phyloP scores from a whole-genome alignment of 495 filamentous ascomycete genomes.

The Chaetomium fimeti region DNA sequence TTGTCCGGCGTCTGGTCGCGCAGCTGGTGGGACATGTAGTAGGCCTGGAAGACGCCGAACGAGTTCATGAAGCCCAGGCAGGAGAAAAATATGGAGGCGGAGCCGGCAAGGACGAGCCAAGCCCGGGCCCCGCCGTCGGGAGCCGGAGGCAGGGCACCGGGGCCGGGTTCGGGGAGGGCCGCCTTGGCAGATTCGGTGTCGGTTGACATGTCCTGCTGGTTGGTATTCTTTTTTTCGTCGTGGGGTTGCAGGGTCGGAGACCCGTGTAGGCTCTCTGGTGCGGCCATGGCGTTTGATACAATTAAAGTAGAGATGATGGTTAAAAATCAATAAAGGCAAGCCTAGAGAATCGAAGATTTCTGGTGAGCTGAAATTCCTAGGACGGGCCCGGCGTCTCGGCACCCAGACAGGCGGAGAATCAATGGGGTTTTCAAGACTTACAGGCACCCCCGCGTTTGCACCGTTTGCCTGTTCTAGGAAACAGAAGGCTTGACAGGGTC shows the following conservation, averaged over 20 bases:
- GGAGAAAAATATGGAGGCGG: slow-evolving; percentile 45
- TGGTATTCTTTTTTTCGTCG: neutral
- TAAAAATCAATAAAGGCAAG: neutral
- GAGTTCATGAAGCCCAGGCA: slow-evolving; percentile 61
- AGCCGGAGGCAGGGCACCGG: slow-evolving; percentile 3
- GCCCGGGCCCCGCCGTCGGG: slow-evolving; percentile 33
- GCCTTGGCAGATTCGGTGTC: slow-evolving; percentile 10
- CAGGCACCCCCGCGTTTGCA: too few relatives aligned
- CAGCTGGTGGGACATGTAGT: slow-evolving; percentile 57
- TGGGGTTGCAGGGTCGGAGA: neutral
- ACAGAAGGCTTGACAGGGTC: too few relatives aligned
- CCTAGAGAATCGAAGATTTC: too few relatives aligned
- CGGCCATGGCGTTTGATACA: slow-evolving; percentile 1
- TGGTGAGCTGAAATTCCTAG: too few relatives aligned
- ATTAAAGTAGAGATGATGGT: neutral
- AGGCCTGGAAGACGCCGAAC: slow-evolving; percentile 60
- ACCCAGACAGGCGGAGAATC: too few relatives aligned
- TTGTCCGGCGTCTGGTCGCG: slow-evolving; percentile 45
- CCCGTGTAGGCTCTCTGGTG: neutral
- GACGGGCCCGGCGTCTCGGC: too few relatives aligned
- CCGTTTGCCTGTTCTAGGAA: too few relatives aligned
- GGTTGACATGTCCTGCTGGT: neutral
- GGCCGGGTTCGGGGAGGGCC: neutral
- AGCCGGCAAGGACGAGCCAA: slow-evolving; percentile 32
- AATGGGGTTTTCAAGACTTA: too few relatives aligned